Percentiles rank a stretch among this genome's conserved stretches.
Evolutionary conservation across 164 flowering plant species (phyloP).

Genomic region (Stephania cephalantha): DNA sequence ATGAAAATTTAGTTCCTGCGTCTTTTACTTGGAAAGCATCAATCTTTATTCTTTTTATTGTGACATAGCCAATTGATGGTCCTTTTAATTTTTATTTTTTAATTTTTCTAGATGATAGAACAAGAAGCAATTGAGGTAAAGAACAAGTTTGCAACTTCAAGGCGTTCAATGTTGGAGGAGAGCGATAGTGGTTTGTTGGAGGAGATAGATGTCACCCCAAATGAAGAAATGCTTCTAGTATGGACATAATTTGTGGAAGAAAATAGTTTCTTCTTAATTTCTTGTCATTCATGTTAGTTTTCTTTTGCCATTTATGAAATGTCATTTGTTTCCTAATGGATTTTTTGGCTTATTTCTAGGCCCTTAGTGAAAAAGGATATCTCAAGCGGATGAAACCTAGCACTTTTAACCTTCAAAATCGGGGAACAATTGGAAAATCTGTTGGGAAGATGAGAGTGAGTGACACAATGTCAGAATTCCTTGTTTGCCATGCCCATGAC

Average conservation of each 20-base stretch:
- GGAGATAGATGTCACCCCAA: conserved; percentile 92
- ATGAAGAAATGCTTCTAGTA: conserved; percentile 94
- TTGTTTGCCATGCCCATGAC: conserved; percentile 87
- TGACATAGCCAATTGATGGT: not conserved
- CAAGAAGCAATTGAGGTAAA: conserved; percentile 87
- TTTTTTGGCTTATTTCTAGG: conserved; percentile 34
- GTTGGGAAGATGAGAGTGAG: conserved; percentile 91
- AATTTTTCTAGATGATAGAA: conserved; percentile 55
- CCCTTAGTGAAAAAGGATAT: conserved; percentile 94
- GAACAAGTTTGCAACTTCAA: conserved; percentile 69
- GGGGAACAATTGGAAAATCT: conserved; percentile 96
- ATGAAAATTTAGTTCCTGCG: not conserved
- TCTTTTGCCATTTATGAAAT: not conserved
- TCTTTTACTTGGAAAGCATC: conserved; percentile 1
- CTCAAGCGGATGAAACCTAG: conserved; percentile 87
- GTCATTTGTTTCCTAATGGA: not conserved
- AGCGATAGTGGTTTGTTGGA: conserved; percentile 73
- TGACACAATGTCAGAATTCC: conserved; percentile 91
- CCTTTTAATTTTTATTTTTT: not conserved
- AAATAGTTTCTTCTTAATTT: not conserved
- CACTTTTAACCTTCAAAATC: conserved; percentile 80
- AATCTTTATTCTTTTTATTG: not conserved
- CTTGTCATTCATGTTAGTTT: not conserved
- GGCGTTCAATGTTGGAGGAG: conserved; percentile 85
- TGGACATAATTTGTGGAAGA: not conserved